Evolutionary conservation across 2,329 filamentous ascomycete species (phyloP), one percentile per base, ranked within the genome.

Genomic region (Magnaporthiopsis rhizophila): DNA sequence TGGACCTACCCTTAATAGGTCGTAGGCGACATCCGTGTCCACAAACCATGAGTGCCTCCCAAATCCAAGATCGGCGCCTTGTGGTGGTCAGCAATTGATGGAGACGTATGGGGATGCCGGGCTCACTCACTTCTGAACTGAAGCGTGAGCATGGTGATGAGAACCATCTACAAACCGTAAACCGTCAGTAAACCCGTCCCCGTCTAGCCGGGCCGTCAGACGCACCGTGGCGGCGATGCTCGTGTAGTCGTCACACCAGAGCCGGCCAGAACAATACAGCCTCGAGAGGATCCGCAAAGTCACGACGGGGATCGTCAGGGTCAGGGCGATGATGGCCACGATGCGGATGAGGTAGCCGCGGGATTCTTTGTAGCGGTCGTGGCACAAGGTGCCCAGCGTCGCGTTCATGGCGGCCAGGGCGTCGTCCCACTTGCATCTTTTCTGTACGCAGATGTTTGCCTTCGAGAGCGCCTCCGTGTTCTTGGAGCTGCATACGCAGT

Each of bases 21-120:
- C 32, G 13, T 30, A 21, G 15, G 62, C 30, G 7, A 53, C 18
- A 24, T 15, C 2, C 21, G 62, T 12, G 15, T 59, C 34, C 0
- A 64, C 28, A 2, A 36, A 32, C 65, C 65, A 66, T 28, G 63
- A 38, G 11, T 66, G 65, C 18, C 58, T 61, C 12, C 65, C 65
- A 9, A 64, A 60, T 6, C 65, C 65, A 15, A 62, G 21, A 2
- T 21, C 32, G 7, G 58, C 56, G 62, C 64, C 64, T 65, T 3
- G 6, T 1, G 18, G 28, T 12, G 13, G 38, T 45, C 38, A 45
- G 38, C 38, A 7, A 6, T 18, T 50, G 7, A 24, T 2, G 30
- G 28, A 15, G 6, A 13, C 38, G 38, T 32, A 30, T 30, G n/a
- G n/a, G 21, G n/a, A 24, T 2, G 8, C 32, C 8, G 2, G n/a